phyloP scores from a whole-genome alignment of 768 basidiomycete species.

The Pholiota conissans region DNA sequence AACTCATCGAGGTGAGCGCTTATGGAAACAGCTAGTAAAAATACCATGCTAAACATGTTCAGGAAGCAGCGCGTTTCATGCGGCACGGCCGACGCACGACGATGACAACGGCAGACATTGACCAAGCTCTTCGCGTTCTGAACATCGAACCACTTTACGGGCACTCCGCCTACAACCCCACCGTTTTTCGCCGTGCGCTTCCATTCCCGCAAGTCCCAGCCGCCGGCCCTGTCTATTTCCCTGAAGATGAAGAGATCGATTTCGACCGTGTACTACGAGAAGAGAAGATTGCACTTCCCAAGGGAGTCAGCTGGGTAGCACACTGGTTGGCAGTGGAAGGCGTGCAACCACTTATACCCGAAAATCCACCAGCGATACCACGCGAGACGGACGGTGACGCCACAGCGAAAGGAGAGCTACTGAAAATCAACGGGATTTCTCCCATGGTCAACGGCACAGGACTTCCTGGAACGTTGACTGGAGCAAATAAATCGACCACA shows the following conservation, averaged over 20 bases:
- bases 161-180: slow-evolving; percentile 66
- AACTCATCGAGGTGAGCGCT: slow-evolving; percentile 79
- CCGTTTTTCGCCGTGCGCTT: slow-evolving; percentile 59
- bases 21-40: background rate
- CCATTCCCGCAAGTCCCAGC: slow-evolving; percentile 49
- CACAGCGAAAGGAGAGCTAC: slow-evolving; percentile 28
- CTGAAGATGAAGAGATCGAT: slow-evolving; percentile 97
- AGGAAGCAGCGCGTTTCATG: slow-evolving; percentile 98
- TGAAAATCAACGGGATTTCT: slow-evolving; percentile 25
- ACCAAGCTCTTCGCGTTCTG: slow-evolving; percentile 88
- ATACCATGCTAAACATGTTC: slow-evolving; percentile 10
- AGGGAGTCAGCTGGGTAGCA: slow-evolving; percentile 84
- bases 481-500: slow-evolving; percentile 32
- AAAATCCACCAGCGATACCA: slow-evolving; percentile 87
- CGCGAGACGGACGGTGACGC: slow-evolving; percentile 40
- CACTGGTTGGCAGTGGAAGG: slow-evolving; percentile 99
- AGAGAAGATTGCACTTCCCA: slow-evolving; percentile 80
- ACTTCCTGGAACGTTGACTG: slow-evolving; percentile 23
- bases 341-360: slow-evolving; percentile 93
- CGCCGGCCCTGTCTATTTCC: slow-evolving; percentile 82
- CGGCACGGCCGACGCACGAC: slow-evolving; percentile 90
- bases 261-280: slow-evolving; percentile 88
- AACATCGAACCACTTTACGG: slow-evolving; percentile 97
- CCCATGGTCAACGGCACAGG: slow-evolving; percentile 23
- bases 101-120: slow-evolving; percentile 87